Base-by-base conservation (phyloP, 2,329 filamentous ascomycete species). In the Exserohilum turcica region DNA sequence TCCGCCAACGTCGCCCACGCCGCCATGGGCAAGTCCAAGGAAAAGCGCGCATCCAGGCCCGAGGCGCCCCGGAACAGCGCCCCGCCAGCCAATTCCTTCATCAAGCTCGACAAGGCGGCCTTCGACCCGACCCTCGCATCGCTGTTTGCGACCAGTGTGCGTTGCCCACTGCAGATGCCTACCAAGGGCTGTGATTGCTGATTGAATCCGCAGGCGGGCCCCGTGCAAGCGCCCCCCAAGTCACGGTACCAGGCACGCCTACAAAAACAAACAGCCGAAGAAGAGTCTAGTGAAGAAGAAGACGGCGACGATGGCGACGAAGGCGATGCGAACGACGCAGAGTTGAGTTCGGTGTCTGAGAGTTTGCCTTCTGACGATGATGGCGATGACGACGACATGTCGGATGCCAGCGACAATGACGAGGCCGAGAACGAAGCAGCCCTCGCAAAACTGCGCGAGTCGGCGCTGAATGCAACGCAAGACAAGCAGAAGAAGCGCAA, bases 201-300 rank as follows among this genome's bases (percentile, higher is more conserved):
- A 67, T 36, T 31, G 13, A 10, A 10, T 33, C 3, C 44, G 42
- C 51, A 77, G 75, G 45, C 69, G 48, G 71, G 74, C 16, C 72
- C 71, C 43, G 66, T 74, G 12, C 61, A 75, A 57, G 62, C 72
- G 43, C 75, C 73, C n/a, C 73, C 62, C 56, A 77, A 63, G 59
- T 74, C 50, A 72, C 79, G 68, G 64, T 78, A 72, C 57, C 69
- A 70, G 48, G 61, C 61, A 36, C 53, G 56, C 48, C 43, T 58
- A 51, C 64, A 63, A 51, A 65, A 65, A 44, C 54, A 43, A 29
- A 43, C 55, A 3, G 40, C 52, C 12, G 53, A 70, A 46, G 53
- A 70, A 46, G 51, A 58, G n/a, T 42, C 72, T 31, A 79, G 81
- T 49, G 74, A 75, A 50, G 80, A 84, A 8, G 86, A 87, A 19